phyloP scores from a whole-genome alignment of 2,329 filamentous ascomycete species.

The Trichoderma citrinoviride region DNA sequence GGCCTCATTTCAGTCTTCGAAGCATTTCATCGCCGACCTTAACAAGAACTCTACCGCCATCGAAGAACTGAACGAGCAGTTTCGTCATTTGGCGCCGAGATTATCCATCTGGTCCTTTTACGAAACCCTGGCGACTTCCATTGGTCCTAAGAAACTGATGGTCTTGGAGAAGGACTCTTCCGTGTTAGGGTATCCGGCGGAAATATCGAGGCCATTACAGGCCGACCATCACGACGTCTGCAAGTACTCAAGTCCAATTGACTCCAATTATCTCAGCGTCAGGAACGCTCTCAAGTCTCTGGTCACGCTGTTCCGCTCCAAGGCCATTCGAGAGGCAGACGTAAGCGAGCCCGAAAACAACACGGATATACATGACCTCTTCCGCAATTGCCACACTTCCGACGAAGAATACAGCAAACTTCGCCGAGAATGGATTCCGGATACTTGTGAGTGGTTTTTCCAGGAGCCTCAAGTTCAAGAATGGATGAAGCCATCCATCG shows the following conservation, averaged over 20 bases:
- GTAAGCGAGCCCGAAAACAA: not conserved
- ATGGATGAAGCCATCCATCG: not conserved
- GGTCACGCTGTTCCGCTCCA: not conserved
- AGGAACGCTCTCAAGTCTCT: not conserved
- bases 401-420: not conserved
- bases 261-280: not conserved
- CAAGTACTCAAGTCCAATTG: not conserved
- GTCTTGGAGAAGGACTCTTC: constrained; percentile 8
- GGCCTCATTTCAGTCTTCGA: not conserved
- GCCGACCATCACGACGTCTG: constrained; percentile 10
- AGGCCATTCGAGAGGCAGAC: not conserved
- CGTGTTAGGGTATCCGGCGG: not conserved
- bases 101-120: constrained; percentile 15
- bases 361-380: not conserved
- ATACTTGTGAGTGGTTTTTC: not conserved
- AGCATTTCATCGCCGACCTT: not conserved
- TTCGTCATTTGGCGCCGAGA: not conserved
- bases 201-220: not conserved
- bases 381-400: not conserved
- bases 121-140: not conserved
- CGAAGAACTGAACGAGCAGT: not conserved
- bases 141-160: not conserved
- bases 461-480: not conserved
- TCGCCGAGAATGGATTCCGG: not conserved
- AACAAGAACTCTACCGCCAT: not conserved